Percentiles rank a stretch among this genome's conserved stretches.
phyloP scores from a whole-genome alignment of 768 basidiomycete species.

The Collybiopsis confluens region DNA sequence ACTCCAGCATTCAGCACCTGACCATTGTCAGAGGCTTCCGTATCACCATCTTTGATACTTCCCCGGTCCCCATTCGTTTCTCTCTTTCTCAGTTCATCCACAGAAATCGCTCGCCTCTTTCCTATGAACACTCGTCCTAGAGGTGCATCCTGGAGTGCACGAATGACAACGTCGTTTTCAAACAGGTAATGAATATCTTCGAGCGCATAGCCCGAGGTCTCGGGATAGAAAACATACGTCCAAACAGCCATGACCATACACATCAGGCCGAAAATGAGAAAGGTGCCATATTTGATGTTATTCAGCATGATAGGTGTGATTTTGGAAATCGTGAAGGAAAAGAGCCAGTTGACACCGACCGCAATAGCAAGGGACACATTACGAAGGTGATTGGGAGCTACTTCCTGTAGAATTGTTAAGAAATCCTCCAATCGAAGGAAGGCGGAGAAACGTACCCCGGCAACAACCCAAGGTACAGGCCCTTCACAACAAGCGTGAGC shows the following conservation, averaged over 20 bases:
- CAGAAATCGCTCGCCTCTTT: constrained; percentile 14
- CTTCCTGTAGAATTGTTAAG: constrained; percentile 17
- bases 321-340: constrained; percentile 42
- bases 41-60: background rate
- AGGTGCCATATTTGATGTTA: constrained; percentile 33
- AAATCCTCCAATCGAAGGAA: too few species aligned
- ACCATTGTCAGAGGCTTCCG: background rate
- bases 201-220: constrained; percentile 41
- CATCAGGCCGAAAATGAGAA: constrained; percentile 37
- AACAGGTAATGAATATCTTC: constrained; percentile 45
- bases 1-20: background rate
- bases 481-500: constrained; percentile 11
- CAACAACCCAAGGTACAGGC: constrained; percentile 37
- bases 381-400: constrained; percentile 41
- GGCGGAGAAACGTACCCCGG: background rate
- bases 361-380: constrained; percentile 32
- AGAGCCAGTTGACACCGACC: constrained; percentile 41
- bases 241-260: constrained; percentile 38
- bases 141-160: constrained; percentile 37
- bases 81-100: constrained; percentile 18
- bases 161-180: constrained; percentile 30
- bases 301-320: constrained; percentile 12
- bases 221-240: constrained; percentile 42
- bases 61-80: background rate
- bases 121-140: constrained; percentile 23